Base-by-base conservation (phyloP, 1,139 yeast genomes). In the Candida tetrigidarum region DNA sequence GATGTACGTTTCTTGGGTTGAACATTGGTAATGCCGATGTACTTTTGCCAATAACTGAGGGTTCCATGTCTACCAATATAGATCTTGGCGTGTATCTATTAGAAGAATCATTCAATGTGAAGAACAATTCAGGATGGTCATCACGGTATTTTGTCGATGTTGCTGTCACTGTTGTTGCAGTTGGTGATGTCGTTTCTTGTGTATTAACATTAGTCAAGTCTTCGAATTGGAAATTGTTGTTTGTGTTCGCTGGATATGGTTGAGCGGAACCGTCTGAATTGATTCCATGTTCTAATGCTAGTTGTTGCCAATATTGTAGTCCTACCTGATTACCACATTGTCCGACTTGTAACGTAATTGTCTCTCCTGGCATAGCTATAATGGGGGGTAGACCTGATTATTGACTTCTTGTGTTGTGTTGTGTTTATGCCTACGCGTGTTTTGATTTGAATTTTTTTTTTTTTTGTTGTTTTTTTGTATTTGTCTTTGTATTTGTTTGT, bases 281-380 rank as follows among this genome's bases (percentile, higher is more conserved):
- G 32, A 93, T 85, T 0, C 96, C 97, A 60, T 93, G 99, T 58
- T 93, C 99, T 32, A 73, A 66, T 40, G 96, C 89, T 46, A 93
- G 67, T 64, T 91, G 97, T 42, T 83, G 79, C 99, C 99, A 93
- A 62, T 92, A 93, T 62, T 88, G 88, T 45, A 88, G 81, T 16
- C 98, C 98, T 1, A 93, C 86, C 62, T 93, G 99, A 65, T 93
- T 93, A 43, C 99, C 99, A 68, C 99, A 95, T 67, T 93, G 99
- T 25, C 97, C 91, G 45, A 72, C 70, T 54, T 74, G 80, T 26
- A 75, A 55, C 11, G 78, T 71, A 11, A 75, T 62, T 3, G 75
- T 71, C 55, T 67, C 74, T 3, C 75, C 37, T 9, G 37, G 37
- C 37, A 34, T 34, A 28, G 19, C 22, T 22, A n/a, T n/a, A n/a